Evolutionary conservation across 371 early-diverging fungal genomes (phyloP).

Genomic region (Rhizomucor miehei): DNA sequence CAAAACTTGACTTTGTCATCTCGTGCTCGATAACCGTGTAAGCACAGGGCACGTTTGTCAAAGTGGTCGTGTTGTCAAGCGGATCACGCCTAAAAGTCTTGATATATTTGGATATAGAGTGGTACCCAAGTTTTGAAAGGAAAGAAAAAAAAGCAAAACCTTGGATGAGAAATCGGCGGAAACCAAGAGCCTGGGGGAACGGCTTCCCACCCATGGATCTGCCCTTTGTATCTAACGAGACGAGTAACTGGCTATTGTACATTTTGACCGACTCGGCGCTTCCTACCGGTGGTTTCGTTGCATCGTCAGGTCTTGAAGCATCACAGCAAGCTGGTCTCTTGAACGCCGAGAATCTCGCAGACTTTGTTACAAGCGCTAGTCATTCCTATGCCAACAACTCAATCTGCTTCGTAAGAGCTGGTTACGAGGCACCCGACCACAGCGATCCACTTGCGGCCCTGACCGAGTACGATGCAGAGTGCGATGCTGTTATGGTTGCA

Average conservation of each 20-base stretch:
- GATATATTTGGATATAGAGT: no score
- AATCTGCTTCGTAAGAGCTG: conserved; percentile 65
- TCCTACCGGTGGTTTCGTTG: conserved; percentile 88
- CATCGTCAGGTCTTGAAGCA: conserved; percentile 80
- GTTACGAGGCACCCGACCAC: conserved; percentile 46
- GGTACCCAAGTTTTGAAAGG: no score
- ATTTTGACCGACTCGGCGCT: conserved; percentile 88
- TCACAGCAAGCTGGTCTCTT: conserved; percentile 62
- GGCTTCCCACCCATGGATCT: no score
- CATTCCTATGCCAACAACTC: conserved; percentile 68
- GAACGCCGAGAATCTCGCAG: conserved; percentile 26
- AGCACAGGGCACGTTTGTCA: no score
- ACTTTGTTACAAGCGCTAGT: conserved; percentile 51
- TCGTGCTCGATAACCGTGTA: no score
- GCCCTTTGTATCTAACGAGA: conserved; percentile 39
- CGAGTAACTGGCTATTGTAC: conserved; percentile 73
- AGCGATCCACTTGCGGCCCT: conserved; percentile 31
- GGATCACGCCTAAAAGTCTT: no score
- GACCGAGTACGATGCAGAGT: conserved; percentile 50
- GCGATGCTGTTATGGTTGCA: conserved; percentile 56
- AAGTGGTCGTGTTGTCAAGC: no score
- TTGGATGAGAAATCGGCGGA: no score
- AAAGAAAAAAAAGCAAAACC: no score
- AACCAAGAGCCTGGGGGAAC: no score
- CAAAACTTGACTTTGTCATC: no score